Conservation (phyloP, 1,284 basidiomycete genomes). For the Inonotus hispidus region DNA sequence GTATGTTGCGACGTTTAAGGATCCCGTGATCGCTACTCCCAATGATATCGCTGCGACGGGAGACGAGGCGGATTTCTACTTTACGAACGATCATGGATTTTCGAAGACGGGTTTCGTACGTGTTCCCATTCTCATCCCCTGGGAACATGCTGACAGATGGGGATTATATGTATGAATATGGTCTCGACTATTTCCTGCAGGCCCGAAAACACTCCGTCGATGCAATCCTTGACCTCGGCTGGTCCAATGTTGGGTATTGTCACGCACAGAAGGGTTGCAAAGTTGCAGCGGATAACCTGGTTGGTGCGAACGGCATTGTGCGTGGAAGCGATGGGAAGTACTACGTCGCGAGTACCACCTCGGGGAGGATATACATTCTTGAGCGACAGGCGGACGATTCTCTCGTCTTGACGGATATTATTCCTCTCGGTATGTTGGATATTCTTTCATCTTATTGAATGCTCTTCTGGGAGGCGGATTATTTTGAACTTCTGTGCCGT, state of each 20-base stretch:
- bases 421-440: constrained; percentile 37
- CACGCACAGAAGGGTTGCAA: constrained; percentile 54
- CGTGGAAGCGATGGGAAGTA: constrained; percentile 45
- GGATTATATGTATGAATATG: neutral
- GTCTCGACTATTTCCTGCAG: neutral
- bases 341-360: constrained; percentile 42
- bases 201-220: neutral
- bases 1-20: constrained; percentile 53
- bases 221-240: constrained; percentile 15
- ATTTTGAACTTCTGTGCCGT: neutral
- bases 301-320: constrained; percentile 52
- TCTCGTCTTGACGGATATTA: constrained; percentile 42
- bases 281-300: constrained; percentile 40
- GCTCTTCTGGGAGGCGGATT: neutral
- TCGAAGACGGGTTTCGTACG: constrained; percentile 50
- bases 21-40: constrained; percentile 56
- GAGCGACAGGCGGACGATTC: constrained; percentile 52
- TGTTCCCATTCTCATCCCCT: constrained; percentile 9
- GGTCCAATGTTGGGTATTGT: constrained; percentile 54
- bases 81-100: constrained; percentile 57
- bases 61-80: constrained; percentile 57
- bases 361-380: constrained; percentile 43
- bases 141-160: neutral
- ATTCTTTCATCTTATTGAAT: neutral
- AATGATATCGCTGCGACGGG: constrained; percentile 63